Evolutionary conservation across 1,139 yeast genomes (phyloP), one percentile per base, ranked within the genome.

Genomic region (Meyerozyma smithsonii): DNA sequence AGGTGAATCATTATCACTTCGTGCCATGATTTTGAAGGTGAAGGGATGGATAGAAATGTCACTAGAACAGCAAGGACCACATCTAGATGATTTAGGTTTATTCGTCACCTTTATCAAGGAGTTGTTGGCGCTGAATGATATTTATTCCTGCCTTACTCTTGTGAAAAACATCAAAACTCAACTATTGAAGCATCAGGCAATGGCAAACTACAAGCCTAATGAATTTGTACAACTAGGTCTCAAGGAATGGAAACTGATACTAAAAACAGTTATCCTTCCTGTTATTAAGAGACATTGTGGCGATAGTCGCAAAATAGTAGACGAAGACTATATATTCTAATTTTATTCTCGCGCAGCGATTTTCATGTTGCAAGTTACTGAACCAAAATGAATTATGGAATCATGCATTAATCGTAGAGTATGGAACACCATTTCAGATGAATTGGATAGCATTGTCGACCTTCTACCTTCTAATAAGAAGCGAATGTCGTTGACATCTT

Each of bases 41-140:
- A 51, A 56, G 3, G 55, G 60, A 1, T 83, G 90, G 90, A 62
- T 81, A 0, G 45, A 45, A 4, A 58, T 60, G 36, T 68, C 81
- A 0, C 42, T 69, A 4, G 46, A 56, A n/a, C 64, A 60, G 23
- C 62, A 61, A 23, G 84, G 85, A 0, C 89, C 90, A 0, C 82
- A 79, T 50, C 51, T 49, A 3, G 82, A 74, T 26, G 92, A 84
- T 50, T 59, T 79, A 3, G 47, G 49, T 1, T 49, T 69, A 10
- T 74, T 79, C 42, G 53, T 45, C 1, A 44, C 43, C 0, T 67
- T 63, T 46, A 37, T 69, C 8, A 36, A 41, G 15, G 44, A 42
- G 12, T 45, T 67, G 30, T 40, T 59, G 17, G 36, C 42, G 1
- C 53, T 50, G 28, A 49, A 50, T 10, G 51, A 55, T 28, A 32